Conservation (phyloP, 2,329 filamentous ascomycete species). For the Aspergillus piperis region DNA sequence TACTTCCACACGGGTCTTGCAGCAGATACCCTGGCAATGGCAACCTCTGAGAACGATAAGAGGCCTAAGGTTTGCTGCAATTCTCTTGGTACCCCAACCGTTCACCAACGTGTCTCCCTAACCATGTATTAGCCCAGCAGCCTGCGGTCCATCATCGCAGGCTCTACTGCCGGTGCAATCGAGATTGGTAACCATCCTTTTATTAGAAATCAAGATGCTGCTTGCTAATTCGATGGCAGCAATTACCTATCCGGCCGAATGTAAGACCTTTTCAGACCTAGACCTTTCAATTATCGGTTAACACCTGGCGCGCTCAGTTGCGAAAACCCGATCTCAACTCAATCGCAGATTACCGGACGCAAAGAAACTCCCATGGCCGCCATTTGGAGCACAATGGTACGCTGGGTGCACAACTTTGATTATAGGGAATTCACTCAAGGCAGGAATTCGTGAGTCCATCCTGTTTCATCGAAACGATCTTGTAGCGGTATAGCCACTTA, state of each 20-base stretch:
- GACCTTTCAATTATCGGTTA: slow-evolving; percentile 13
- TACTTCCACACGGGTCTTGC: not conserved
- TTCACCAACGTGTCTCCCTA: slow-evolving; percentile 13
- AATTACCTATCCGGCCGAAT: slow-evolving; percentile 93
- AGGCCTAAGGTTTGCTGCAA: slow-evolving; percentile 37
- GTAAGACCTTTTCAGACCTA: slow-evolving; percentile 51
- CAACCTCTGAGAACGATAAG: slow-evolving; percentile 38
- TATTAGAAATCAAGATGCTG: not conserved
- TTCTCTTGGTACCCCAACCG: not conserved
- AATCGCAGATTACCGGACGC: slow-evolving; percentile 79
- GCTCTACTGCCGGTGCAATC: slow-evolving; percentile 88
- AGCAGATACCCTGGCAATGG: slow-evolving; percentile 28
- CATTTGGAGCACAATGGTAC: slow-evolving; percentile 94
- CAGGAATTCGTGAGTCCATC: slow-evolving; percentile 74
- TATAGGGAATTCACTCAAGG: slow-evolving; percentile 94
- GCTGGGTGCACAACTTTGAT: slow-evolving; percentile 96
- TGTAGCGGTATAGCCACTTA: not conserved
- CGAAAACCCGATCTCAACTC: slow-evolving; percentile 91
- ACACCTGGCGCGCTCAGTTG: slow-evolving; percentile 57
- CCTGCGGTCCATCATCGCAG: slow-evolving; percentile 86
- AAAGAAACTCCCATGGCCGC: slow-evolving; percentile 90
- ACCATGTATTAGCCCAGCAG: slow-evolving; percentile 66
- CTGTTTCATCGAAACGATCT: not conserved
- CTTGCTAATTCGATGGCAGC: slow-evolving; percentile 51
- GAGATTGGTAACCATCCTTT: slow-evolving; percentile 72